A percentile compares a stretch with the other conserved stretches of the same genome.
These are phyloP conservation scores for Coffea eugenioides DNA, from an alignment of 257 asterid genomes.

Conservation along the genomic window DNA sequence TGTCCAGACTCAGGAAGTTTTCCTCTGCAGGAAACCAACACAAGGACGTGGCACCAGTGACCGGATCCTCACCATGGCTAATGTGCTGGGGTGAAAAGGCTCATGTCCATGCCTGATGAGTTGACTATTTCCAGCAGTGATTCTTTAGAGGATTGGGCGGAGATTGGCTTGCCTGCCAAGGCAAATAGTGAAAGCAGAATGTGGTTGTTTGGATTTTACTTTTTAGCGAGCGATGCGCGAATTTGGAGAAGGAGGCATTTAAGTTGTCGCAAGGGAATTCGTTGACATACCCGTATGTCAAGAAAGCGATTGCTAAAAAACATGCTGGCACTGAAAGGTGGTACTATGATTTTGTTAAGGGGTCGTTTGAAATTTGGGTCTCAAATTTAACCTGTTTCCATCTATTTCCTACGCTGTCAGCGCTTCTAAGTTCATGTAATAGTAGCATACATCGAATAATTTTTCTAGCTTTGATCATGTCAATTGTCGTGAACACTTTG, in stretches of 20 bases:
- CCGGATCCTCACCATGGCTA: conserved; percentile 51
- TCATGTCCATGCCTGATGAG: conserved; percentile 78
- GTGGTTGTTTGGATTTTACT: conserved; percentile 37
- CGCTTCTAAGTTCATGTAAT: conserved; percentile 1
- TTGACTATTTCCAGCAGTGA: conserved; percentile 68
- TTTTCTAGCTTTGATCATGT: not conserved
- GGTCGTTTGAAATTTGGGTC: conserved; percentile 70
- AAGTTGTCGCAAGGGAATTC: conserved; percentile 62
- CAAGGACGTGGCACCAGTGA: conserved; percentile 55
- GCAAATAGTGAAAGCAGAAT: conserved; percentile 46
- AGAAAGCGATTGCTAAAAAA: conserved; percentile 60
- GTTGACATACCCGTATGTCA: conserved; percentile 68
- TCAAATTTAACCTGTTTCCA: conserved; percentile 49
- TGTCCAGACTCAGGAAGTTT: conserved; percentile 63
- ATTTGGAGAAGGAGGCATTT: conserved; percentile 79
- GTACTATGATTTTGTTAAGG: conserved; percentile 72
- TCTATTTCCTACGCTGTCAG: conserved; percentile 25
- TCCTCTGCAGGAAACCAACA: conserved; percentile 58
- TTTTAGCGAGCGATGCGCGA: conserved; percentile 40
- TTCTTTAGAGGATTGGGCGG: conserved; percentile 79
- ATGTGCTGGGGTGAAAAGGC: conserved; percentile 82
- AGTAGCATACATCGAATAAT: not conserved
- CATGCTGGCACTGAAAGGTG: conserved; percentile 52
- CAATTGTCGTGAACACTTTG: too few relatives aligned
- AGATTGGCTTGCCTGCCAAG: conserved; percentile 59